Evolutionary conservation across 352 stramenopile species (phyloP).

Genomic region (Phytophthora pseudosyringae): DNA sequence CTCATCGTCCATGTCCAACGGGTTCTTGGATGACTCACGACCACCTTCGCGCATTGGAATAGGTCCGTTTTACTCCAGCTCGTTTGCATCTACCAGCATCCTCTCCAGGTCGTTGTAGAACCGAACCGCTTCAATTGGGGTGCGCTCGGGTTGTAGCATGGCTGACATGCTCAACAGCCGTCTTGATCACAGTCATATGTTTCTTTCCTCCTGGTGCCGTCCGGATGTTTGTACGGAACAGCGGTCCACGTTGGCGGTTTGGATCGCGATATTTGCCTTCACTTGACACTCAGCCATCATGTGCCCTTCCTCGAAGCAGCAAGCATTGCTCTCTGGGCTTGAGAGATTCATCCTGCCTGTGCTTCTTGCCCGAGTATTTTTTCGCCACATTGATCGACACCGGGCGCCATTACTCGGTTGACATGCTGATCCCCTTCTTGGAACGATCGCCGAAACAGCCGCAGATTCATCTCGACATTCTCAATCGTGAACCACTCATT

Average conservation of each 20-base stretch:
- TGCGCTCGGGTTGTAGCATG: neutral
- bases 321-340: neutral
- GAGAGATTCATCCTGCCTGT: neutral
- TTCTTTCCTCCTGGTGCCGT: neutral
- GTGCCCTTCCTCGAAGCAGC: conserved; percentile 2
- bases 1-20: neutral
- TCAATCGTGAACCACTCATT: conserved; percentile 5
- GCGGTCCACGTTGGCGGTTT: neutral
- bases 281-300: neutral
- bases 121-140: neutral
- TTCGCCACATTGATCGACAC: neutral
- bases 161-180: neutral
- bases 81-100: neutral
- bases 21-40: neutral
- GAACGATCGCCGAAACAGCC: conserved; percentile 10
- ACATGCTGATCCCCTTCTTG: conserved; percentile 8
- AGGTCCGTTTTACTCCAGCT: neutral
- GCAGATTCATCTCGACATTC: conserved; percentile 4
- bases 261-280: conserved; percentile 1
- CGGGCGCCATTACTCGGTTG: neutral
- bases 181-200: neutral
- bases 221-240: neutral
- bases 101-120: too few relatives aligned
- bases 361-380: neutral
- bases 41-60: neutral